A percentile compares a stretch with the other conserved stretches of the same genome.
Conservation (phyloP, 176 grass and related monocot species). For the Oryza brachyantha region DNA sequence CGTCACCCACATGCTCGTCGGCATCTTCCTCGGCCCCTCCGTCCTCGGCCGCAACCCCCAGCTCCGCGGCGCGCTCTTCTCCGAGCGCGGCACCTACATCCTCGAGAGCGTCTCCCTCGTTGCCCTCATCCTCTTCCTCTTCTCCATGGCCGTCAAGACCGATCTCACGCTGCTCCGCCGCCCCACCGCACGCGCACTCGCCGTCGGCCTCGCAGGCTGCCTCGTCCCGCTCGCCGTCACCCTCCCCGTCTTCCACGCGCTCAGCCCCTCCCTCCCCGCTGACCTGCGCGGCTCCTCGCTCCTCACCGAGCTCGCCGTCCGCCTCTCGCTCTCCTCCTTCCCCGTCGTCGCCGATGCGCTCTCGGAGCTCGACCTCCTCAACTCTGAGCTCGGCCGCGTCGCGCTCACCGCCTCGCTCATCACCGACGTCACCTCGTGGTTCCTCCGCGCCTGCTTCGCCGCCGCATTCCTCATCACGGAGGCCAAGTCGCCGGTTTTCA, state of each 20-base stretch:
- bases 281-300: constrained; percentile 39
- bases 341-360: constrained; percentile 64
- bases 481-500: constrained; percentile 22
- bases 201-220: constrained; percentile 48
- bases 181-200: constrained; percentile 44
- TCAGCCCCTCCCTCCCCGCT: constrained; percentile 30
- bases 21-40: constrained; percentile 62
- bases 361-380: constrained; percentile 68
- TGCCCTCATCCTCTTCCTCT: constrained; percentile 68
- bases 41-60: constrained; percentile 33
- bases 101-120: constrained; percentile 60
- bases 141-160: constrained; percentile 74
- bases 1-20: constrained; percentile 65
- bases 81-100: constrained; percentile 56
- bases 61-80: constrained; percentile 42
- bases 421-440: constrained; percentile 62
- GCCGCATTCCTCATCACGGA: constrained; percentile 9
- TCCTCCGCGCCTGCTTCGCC: constrained; percentile 33
- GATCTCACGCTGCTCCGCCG: constrained; percentile 52
- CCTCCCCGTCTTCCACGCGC: constrained; percentile 24
- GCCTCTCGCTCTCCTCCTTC: constrained; percentile 69
- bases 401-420: constrained; percentile 65
- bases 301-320: constrained; percentile 41
- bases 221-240: constrained; percentile 56
- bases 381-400: constrained; percentile 86